Conservation (phyloP, 345 rosid species). For the Brassica rapa region DNA sequence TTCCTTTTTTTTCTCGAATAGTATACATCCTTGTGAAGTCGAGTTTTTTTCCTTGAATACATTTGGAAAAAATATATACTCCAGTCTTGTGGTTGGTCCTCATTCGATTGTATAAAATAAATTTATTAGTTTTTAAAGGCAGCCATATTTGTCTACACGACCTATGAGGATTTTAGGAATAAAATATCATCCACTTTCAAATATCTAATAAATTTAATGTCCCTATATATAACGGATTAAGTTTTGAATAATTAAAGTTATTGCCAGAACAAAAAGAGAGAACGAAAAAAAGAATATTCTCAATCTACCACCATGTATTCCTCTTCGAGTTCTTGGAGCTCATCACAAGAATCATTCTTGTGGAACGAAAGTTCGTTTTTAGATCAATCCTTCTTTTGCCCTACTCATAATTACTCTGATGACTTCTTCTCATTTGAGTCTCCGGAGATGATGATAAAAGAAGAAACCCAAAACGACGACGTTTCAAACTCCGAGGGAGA, state of each 20-base stretch:
- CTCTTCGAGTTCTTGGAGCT: constrained; percentile 45
- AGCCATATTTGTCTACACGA: constrained; percentile 40
- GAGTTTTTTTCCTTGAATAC: not conserved
- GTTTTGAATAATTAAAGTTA: constrained; percentile 24
- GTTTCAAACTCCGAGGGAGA: constrained; percentile 41
- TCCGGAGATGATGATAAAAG: constrained; percentile 41
- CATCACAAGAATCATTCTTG: constrained; percentile 46
- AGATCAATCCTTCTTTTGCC: constrained; percentile 41
- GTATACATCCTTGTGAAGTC: constrained; percentile 33
- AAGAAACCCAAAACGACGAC: constrained; percentile 31
- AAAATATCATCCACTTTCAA: constrained; percentile 34
- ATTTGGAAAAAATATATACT: not conserved
- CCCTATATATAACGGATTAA: constrained; percentile 36
- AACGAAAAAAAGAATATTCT: constrained; percentile 32
- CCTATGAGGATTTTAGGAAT: constrained; percentile 13
- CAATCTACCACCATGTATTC: constrained; percentile 34
- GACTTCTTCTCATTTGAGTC: constrained; percentile 46
- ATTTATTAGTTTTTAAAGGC: constrained; percentile 30
- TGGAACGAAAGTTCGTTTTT: constrained; percentile 46
- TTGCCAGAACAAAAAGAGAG: constrained; percentile 5
- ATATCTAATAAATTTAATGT: constrained; percentile 14
- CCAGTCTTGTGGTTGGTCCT: constrained; percentile 26
- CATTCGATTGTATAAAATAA: constrained; percentile 12
- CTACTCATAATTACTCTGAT: constrained; percentile 46
- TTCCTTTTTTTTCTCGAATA: constrained; percentile 19